phyloP scores from a whole-genome alignment of 75 land plant genomes.

The Ceratopteris richardii region DNA sequence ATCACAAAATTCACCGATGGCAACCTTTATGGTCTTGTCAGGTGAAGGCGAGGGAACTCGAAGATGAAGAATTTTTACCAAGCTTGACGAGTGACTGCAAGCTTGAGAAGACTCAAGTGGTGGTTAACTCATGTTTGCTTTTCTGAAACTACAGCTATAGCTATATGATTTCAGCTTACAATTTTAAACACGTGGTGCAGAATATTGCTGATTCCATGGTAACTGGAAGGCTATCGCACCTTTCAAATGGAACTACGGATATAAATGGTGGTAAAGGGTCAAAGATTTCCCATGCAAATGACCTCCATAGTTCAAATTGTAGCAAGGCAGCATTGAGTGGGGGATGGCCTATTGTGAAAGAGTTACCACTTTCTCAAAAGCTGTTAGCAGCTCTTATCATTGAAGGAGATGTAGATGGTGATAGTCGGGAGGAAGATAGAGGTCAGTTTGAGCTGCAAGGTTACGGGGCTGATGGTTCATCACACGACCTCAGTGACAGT shows the following conservation, averaged over 20 bases:
- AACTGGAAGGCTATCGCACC: not conserved
- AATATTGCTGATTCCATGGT: not conserved
- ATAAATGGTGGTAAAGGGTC: slow-evolving; percentile 1
- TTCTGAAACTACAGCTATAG: too few species aligned
- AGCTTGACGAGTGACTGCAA: not conserved
- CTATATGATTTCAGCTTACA: too few species aligned
- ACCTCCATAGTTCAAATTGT: not conserved
- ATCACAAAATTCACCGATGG: not conserved
- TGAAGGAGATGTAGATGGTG: slow-evolving; percentile 50
- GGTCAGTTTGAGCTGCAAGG: slow-evolving; percentile 8
- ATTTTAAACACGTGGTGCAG: too few species aligned
- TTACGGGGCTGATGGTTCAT: slow-evolving; percentile 23
- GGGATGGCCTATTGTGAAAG: not conserved
- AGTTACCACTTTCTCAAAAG: slow-evolving; percentile 65
- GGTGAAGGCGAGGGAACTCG: not conserved
- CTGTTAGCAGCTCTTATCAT: slow-evolving; percentile 69
- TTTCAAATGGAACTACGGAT: not conserved
- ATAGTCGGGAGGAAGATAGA: slow-evolving; percentile 16
- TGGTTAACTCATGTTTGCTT: not conserved
- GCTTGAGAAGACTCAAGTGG: not conserved
- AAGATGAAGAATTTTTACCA: not conserved
- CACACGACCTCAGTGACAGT: slow-evolving; percentile 27
- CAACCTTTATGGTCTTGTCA: not conserved
- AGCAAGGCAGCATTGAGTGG: slow-evolving; percentile 3
- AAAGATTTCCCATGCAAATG: not conserved